Evolutionary conservation across 306 rosid species (phyloP), one percentile per base, ranked within the genome.

Genomic region (Pyrus betulifolia): DNA sequence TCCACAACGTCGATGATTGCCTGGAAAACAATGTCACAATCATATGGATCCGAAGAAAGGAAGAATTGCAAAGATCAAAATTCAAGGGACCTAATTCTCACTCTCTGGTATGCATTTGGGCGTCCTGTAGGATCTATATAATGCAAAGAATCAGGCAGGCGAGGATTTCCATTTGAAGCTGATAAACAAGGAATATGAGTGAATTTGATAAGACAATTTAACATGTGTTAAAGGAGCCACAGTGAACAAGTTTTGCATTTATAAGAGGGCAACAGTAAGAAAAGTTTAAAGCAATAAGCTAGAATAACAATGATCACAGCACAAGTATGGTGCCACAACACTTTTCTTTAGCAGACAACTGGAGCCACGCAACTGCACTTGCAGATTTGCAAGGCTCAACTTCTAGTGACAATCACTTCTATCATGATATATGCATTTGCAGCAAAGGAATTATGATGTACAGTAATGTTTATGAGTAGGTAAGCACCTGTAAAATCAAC

Each of bases 151-250:
- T 96, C 99, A 58, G 98, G 98, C 76, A 96, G 93, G 73, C 99
- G 99, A 60, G 98, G 89, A 81, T 96, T 96, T 78, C 99, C 99
- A 85, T 96, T 96, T 67, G 99, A 96, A 82, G 99, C 99, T 96
- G 93, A 86, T 78, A 84, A 81, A 74, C 54, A 84, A 79, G 67
- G 74, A 77, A 67, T 12, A 72, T 28, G 60, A 71, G 80, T 76
- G 27, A 81, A 72, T 22, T 57, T 72, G 55, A 58, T 27, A 57
- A 57, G 38, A 40, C 65, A 73, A 21, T 38, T 42, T 60, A 59
- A 18, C 38, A 74, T 28, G 27, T 61, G 18, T 17, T 58, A 40
- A 14, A 31, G 3, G 55, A 59, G 42, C 19, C 42, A 59, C 31
- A 42, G 27, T 11, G 14, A 74, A 42, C 44, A 60, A 55, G n/a